phyloP scores from a whole-genome alignment of 352 stramenopile genomes.

The Globisporangium barbulae region DNA sequence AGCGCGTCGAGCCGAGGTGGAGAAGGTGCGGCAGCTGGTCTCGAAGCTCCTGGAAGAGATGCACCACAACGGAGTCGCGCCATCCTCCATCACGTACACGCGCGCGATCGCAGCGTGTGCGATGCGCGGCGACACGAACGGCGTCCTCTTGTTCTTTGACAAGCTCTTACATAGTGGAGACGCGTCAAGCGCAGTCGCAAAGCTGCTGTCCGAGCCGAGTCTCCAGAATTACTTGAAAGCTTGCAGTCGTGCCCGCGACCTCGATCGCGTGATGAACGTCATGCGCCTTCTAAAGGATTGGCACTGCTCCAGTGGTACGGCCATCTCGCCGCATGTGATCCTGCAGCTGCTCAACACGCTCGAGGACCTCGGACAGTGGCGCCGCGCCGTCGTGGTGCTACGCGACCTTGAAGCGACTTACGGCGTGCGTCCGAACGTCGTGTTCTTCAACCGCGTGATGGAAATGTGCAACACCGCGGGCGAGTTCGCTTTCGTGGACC shows the following conservation, averaged over 20 bases:
- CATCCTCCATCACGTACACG: slow-evolving; percentile 26
- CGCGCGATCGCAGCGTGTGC: slow-evolving; percentile 38
- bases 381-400: slow-evolving; percentile 39
- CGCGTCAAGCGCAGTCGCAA: slow-evolving; percentile 5
- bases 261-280: slow-evolving; percentile 34
- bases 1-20: not conserved
- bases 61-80: slow-evolving; percentile 13
- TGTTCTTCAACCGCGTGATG: slow-evolving; percentile 58
- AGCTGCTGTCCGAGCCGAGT: slow-evolving; percentile 30
- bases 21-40: slow-evolving; percentile 14
- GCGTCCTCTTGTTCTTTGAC: slow-evolving; percentile 39
- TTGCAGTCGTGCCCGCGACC: slow-evolving; percentile 27
- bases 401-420: slow-evolving; percentile 39
- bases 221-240: slow-evolving; percentile 40
- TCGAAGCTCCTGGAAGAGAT: slow-evolving; percentile 34
- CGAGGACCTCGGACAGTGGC: slow-evolving; percentile 46
- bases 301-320: slow-evolving; percentile 19
- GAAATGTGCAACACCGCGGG: slow-evolving; percentile 58
- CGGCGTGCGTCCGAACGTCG: slow-evolving; percentile 38
- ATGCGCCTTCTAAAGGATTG: slow-evolving; percentile 34
- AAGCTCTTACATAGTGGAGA: not conserved
- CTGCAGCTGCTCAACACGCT: slow-evolving; percentile 47
- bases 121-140: slow-evolving; percentile 34
- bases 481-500: slow-evolving; percentile 45
- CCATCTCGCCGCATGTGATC: slow-evolving; percentile 27